Evolutionary conservation across 1,284 basidiomycete genomes (phyloP).

Genomic region (Ustilago loliicola): DNA sequence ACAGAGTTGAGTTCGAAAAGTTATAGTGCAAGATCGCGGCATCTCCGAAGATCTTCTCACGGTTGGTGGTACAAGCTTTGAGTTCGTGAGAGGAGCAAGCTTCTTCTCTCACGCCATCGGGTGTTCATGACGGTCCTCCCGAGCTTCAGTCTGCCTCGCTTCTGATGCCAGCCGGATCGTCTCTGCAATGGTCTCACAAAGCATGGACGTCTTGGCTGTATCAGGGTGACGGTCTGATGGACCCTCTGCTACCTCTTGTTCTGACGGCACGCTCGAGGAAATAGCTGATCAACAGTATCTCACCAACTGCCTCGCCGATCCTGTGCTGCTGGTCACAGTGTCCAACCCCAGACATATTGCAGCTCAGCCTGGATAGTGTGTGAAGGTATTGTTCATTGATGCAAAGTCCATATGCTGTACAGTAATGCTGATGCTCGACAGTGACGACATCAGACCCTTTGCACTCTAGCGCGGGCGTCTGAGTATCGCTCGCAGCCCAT

Average conservation of each 20-base stretch:
- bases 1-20: neutral
- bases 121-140: neutral
- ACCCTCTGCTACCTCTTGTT: too few relatives aligned
- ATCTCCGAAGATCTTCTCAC: conserved; percentile 6
- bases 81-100: neutral
- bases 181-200: too few relatives aligned
- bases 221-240: too few relatives aligned
- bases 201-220: too few relatives aligned
- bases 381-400: neutral
- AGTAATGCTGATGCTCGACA: neutral
- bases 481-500: conserved; percentile 12
- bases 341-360: neutral
- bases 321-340: too few relatives aligned
- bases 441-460: conserved; percentile 12
- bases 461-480: conserved; percentile 2
- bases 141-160: neutral
- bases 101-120: neutral
- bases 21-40: neutral
- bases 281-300: too few relatives aligned
- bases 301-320: too few relatives aligned
- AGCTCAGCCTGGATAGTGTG: neutral
- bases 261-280: too few relatives aligned
- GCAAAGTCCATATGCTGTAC: neutral
- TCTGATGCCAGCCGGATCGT: too few relatives aligned
- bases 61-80: conserved; percentile 4